Conservation (phyloP, 768 basidiomycete species). For the Termitomyces sp. region DNA sequence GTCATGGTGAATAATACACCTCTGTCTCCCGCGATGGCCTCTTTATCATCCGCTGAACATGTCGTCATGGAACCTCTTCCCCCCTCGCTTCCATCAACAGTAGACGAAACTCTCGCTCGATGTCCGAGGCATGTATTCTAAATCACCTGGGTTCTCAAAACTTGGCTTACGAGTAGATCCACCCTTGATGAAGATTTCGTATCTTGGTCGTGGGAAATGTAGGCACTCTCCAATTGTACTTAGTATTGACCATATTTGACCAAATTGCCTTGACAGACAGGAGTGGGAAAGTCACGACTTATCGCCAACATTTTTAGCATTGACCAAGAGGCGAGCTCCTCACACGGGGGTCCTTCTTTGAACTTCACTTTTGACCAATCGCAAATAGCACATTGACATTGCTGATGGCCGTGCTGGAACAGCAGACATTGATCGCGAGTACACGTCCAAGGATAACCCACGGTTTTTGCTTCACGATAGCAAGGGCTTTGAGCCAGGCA, state of each 20-base stretch:
- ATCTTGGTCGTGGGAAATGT: constrained; percentile 7
- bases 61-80: background rate
- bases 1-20: background rate
- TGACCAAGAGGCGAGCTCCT: background rate
- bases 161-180: background rate
- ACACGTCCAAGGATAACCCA: background rate
- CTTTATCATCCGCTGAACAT: background rate
- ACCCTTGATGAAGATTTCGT: background rate
- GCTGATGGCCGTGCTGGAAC: background rate
- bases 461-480: constrained; percentile 5
- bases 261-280: background rate
- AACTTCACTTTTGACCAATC: background rate
- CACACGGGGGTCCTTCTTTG: background rate
- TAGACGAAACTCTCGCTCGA: background rate
- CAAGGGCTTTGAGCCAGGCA: constrained; percentile 2
- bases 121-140: background rate
- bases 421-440: constrained; percentile 1
- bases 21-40: background rate
- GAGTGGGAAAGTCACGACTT: constrained; percentile 5
- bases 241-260: background rate
- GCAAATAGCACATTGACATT: constrained; percentile 4
- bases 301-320: constrained; percentile 3
- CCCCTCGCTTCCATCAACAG: background rate
- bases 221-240: background rate
- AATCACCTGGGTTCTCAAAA: background rate